A percentile compares a stretch with the other conserved stretches of the same genome.
Evolutionary conservation across 345 rosid genomes (phyloP).

Genomic region (Zanthoxylum bungeanum): DNA sequence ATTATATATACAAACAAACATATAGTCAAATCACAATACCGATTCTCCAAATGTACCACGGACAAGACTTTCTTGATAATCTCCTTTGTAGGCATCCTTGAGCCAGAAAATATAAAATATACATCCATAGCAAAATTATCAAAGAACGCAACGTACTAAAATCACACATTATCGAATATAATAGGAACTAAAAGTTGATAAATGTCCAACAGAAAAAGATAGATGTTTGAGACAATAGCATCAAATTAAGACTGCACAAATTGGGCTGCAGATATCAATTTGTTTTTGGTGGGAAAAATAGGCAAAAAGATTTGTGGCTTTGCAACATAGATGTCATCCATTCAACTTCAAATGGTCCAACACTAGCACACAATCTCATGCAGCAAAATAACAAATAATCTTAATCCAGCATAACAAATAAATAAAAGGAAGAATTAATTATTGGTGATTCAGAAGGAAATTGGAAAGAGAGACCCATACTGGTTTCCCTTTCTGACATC

Average conservation of each 20-base stretch:
- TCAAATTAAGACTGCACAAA: not conserved
- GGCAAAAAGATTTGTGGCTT: not conserved
- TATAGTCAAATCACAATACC: not conserved
- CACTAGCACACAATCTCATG: not conserved
- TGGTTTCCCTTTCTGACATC: slow-evolving; percentile 27
- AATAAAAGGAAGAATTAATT: not conserved
- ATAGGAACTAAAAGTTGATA: not conserved
- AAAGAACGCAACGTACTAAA: not conserved
- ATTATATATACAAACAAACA: not conserved
- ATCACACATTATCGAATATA: not conserved
- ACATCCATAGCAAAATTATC: not conserved
- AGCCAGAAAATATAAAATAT: not conserved
- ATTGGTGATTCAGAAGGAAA: not conserved
- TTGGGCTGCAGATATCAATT: not conserved
- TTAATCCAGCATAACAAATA: not conserved
- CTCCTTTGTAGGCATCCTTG: not conserved
- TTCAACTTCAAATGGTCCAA: not conserved
- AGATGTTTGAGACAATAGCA: not conserved
- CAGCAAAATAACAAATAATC: not conserved
- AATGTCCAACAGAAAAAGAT: not conserved
- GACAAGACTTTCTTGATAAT: not conserved
- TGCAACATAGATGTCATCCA: not conserved
- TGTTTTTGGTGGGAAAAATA: not conserved
- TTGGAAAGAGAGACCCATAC: slow-evolving; percentile 18
- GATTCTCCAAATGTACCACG: not conserved